These are phyloP conservation scores for Xylaria palmicola DNA, from an alignment of 495 filamentous ascomycete species.

Conservation along the genomic window DNA sequence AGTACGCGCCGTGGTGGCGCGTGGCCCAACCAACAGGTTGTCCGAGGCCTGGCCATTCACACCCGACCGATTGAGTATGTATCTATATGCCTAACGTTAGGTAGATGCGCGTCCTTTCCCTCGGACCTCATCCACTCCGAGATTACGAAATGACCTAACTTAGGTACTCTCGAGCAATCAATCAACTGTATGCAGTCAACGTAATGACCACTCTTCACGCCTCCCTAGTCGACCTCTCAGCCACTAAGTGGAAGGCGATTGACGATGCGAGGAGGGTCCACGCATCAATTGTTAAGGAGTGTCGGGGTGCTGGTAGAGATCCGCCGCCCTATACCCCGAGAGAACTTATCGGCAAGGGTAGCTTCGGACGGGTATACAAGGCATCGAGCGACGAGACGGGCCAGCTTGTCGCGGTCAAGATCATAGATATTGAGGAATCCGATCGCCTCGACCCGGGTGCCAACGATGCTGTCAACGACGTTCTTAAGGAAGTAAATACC, in stretches of 20 bases:
- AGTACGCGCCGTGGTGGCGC: too few relatives aligned
- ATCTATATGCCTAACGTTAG: too few relatives aligned
- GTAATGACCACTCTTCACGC: too few relatives aligned
- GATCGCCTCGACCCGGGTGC: conserved; percentile 62
- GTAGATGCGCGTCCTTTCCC: neutral
- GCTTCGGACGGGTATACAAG: conserved; percentile 82
- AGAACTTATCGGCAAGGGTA: conserved; percentile 77
- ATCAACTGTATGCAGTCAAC: neutral
- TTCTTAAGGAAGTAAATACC: conserved; percentile 70
- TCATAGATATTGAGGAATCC: conserved; percentile 72
- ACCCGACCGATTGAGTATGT: too few relatives aligned
- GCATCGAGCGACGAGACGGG: too few relatives aligned
- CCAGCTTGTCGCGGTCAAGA: conserved; percentile 80
- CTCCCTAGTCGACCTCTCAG: neutral
- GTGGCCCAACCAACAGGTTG: too few relatives aligned
- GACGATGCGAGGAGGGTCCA: conserved; percentile 32
- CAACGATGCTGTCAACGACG: conserved; percentile 62
- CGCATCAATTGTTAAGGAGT: conserved; percentile 19
- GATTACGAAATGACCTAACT: neutral
- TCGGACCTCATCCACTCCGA: neutral
- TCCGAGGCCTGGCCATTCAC: too few relatives aligned
- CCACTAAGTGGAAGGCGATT: conserved; percentile 15
- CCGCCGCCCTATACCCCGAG: conserved; percentile 58
- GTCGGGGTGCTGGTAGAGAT: conserved; percentile 19
- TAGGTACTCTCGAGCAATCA: neutral